A percentile compares a stretch with the other conserved stretches of the same genome.
Evolutionary conservation across 768 basidiomycete genomes (phyloP).

Genomic region (Kwoniella sp.): DNA sequence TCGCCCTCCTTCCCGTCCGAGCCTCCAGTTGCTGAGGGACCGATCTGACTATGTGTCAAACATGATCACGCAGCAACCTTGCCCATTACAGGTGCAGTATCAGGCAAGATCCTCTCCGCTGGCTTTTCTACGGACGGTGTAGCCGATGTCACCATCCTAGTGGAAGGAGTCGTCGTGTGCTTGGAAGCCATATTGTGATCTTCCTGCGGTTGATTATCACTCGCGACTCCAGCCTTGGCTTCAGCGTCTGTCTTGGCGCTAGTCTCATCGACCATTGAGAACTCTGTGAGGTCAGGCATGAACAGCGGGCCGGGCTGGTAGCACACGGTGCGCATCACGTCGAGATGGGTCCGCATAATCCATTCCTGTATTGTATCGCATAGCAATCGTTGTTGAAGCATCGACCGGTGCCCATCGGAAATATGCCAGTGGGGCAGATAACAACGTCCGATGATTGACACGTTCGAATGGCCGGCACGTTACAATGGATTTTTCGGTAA

Average conservation of each 20-base stretch:
- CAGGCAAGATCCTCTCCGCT: no score
- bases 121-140: no score
- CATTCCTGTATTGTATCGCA: slow-evolving; percentile 27
- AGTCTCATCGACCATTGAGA: slow-evolving; percentile 29
- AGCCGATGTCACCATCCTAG: no score
- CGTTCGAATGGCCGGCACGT: not conserved
- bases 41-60: not conserved
- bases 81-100: not conserved
- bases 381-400: not conserved
- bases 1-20: no score
- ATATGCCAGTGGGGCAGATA: no score
- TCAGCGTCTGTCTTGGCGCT: not conserved
- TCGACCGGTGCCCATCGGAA: no score
- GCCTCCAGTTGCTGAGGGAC: no score
- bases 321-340: slow-evolving; percentile 43
- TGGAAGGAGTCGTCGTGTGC: no score
- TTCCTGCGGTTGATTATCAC: no score
- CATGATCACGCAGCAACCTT: slow-evolving; percentile 12
- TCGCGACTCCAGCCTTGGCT: not conserved
- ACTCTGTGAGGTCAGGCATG: slow-evolving; percentile 43
- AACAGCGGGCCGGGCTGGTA: slow-evolving; percentile 45
- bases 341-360: slow-evolving; percentile 39
- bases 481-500: slow-evolving; percentile 1
- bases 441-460: no score
- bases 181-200: no score